A percentile compares a stretch with the other conserved stretches of the same genome.
Evolutionary conservation across 495 filamentous ascomycete species (phyloP).

Genomic region (Penicillium dipodomyicola): DNA sequence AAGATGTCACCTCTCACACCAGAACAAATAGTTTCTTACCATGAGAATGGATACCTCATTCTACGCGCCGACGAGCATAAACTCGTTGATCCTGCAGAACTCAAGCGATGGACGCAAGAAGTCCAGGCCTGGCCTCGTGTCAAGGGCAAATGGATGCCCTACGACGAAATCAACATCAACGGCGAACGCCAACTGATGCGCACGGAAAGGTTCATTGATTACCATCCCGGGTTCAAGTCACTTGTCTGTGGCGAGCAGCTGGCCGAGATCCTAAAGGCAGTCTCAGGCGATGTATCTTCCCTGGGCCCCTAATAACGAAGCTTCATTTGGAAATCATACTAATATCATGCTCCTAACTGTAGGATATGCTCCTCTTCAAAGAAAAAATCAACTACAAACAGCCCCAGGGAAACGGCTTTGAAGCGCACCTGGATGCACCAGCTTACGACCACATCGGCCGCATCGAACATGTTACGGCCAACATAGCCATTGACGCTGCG

Average conservation of each 20-base stretch:
- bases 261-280: slow-evolving; percentile 32
- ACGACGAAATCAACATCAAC: slow-evolving; percentile 43
- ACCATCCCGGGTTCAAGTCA: slow-evolving; percentile 34
- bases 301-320: background rate
- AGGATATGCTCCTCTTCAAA: slow-evolving; percentile 48
- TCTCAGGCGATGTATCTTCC: slow-evolving; percentile 30
- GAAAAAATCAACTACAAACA: slow-evolving; percentile 47
- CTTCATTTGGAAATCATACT: background rate
- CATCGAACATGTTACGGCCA: slow-evolving; percentile 44
- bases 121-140: slow-evolving; percentile 38
- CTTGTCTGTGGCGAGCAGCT: slow-evolving; percentile 37
- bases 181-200: slow-evolving; percentile 44
- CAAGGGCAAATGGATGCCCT: slow-evolving; percentile 45
- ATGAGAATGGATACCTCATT: slow-evolving; percentile 40
- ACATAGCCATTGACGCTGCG: slow-evolving; percentile 41
- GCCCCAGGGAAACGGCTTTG: slow-evolving; percentile 38
- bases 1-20: slow-evolving; percentile 23
- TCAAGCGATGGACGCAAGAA: slow-evolving; percentile 42
- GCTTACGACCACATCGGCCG: slow-evolving; percentile 46
- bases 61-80: slow-evolving; percentile 31
- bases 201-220: slow-evolving; percentile 45
- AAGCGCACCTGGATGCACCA: slow-evolving; percentile 43
- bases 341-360: background rate
- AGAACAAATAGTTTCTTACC: slow-evolving; percentile 34
- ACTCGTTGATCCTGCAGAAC: slow-evolving; percentile 25